phyloP scores from a whole-genome alignment of 2,329 filamentous ascomycete genomes.

The Cryphonectria radicalis region DNA sequence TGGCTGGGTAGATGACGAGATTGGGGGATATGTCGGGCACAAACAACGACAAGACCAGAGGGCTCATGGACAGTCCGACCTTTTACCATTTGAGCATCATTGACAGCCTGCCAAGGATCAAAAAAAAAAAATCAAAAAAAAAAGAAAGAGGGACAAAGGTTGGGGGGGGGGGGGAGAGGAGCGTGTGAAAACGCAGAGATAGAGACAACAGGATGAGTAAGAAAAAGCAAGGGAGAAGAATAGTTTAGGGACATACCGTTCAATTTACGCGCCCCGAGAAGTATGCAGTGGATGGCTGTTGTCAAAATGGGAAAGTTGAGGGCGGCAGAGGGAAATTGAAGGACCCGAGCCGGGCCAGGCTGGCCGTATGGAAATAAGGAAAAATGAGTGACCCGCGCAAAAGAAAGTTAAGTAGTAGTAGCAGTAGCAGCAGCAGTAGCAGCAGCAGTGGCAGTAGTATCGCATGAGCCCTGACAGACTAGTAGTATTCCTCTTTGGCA shows the following conservation, averaged over 20 bases:
- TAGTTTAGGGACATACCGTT: background rate
- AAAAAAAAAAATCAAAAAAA: background rate
- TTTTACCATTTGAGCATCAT: constrained; percentile 55
- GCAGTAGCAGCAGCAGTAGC: background rate
- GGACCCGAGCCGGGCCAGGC: constrained; percentile 5
- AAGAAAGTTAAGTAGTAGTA: background rate
- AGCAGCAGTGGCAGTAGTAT: background rate
- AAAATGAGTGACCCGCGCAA: background rate
- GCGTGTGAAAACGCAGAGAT: too few relatives aligned
- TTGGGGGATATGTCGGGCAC: constrained; percentile 29
- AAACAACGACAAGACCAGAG: constrained; percentile 44
- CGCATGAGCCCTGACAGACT: constrained; percentile 10
- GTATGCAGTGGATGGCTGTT: background rate
- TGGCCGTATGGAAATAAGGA: background rate
- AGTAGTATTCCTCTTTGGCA: background rate
- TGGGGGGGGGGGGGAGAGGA: background rate
- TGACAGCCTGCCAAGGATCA: constrained; percentile 37
- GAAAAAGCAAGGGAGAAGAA: constrained; percentile 1
- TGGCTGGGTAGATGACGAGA: constrained; percentile 33
- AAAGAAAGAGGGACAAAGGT: background rate
- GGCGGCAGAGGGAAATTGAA: background rate
- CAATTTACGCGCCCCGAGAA: background rate
- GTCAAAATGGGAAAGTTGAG: background rate
- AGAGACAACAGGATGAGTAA: background rate
- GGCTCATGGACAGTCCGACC: constrained; percentile 46